Conservation (phyloP, 2,329 filamentous ascomycete species). For the Aspergillus japonicus region DNA sequence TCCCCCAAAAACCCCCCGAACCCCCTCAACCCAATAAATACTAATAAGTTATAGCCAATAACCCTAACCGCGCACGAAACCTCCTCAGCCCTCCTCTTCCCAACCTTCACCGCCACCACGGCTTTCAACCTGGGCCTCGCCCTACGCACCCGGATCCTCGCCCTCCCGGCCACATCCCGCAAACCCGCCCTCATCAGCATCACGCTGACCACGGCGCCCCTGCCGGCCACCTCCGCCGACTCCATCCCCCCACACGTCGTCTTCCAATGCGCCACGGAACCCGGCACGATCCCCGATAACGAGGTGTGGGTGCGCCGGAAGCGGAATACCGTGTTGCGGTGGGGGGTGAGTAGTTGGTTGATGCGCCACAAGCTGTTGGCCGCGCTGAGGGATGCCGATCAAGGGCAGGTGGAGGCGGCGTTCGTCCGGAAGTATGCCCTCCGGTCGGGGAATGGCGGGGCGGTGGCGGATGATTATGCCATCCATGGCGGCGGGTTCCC, state of each 20-base stretch:
- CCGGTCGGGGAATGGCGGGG: slow-evolving; percentile 48
- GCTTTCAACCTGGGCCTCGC: slow-evolving; percentile 41
- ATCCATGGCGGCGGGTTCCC: slow-evolving; percentile 78
- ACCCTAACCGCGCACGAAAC: slow-evolving; percentile 32
- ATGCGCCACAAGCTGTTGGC: slow-evolving; percentile 63
- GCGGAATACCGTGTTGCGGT: slow-evolving; percentile 68
- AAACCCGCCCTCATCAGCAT: slow-evolving; percentile 45
- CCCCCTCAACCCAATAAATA: background rate
- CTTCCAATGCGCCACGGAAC: slow-evolving; percentile 68
- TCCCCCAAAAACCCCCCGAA: background rate
- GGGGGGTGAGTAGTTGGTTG: slow-evolving; percentile 68
- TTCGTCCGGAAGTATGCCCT: slow-evolving; percentile 68
- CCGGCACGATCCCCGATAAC: slow-evolving; percentile 69
- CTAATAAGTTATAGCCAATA: slow-evolving; percentile 19
- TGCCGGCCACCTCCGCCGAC: slow-evolving; percentile 66
- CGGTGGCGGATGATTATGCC: slow-evolving; percentile 60
- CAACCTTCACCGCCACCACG: slow-evolving; percentile 39
- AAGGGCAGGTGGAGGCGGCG: slow-evolving; percentile 57
- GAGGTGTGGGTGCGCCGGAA: slow-evolving; percentile 71
- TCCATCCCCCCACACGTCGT: slow-evolving; percentile 53
- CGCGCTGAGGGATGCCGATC: slow-evolving; percentile 9
- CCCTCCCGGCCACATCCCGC: slow-evolving; percentile 31
- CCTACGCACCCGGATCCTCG: slow-evolving; percentile 40
- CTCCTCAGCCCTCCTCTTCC: slow-evolving; percentile 32
- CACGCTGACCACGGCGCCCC: slow-evolving; percentile 28